Evolutionary conservation across 2,329 filamentous ascomycete species (phyloP), one percentile per base, ranked within the genome.

Genomic region (Pyrenophora tritici-repentis): DNA sequence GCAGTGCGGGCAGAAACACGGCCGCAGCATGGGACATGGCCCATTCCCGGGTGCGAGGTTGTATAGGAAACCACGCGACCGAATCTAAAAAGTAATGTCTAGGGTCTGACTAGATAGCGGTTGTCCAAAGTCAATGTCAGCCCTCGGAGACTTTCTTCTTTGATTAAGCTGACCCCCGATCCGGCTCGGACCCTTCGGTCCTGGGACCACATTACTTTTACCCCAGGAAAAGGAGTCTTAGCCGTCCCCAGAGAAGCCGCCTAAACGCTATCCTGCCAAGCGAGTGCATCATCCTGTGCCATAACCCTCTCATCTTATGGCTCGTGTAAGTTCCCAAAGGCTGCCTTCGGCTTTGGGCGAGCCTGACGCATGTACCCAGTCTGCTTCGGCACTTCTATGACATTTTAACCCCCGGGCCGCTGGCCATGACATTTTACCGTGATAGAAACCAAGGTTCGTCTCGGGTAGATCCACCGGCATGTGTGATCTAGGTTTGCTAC

Each of bases 161-260:
- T 10, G 10, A 29, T 12, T 13, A 12, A 29, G n/a, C 26, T 29
- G 16, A 16, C 17, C 18, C 32, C 26, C 24, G 24, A 26, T 6
- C 24, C 24, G 26, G 26, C 10, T 29, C 26, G 26, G 26, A 12
- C 29, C 22, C 34, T 42, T 32, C 26, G 22, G 32, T 42, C 26
- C 26, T 29, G 4, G 9, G 12, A 13, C 26, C 26, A 29, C 26
- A 29, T 51, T 36, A 35, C 42, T 38, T 39, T 45, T 53, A 47
- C 46, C 50, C 53, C 39, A 17, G 50, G 20, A 53, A 53, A 31
- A 56, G 42, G 42, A 35, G 46, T 29, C 29, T 53, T 56, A 42
- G 39, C 39, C 24, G 24, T 34, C 32, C 33, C 35, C 26, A 29
- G 26, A 10, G 10, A 29, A 29, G 10, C 8, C 10, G 26, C 10